phyloP scores from a whole-genome alignment of 2,329 filamentous ascomycete species.

The Botryotinia globosa region DNA sequence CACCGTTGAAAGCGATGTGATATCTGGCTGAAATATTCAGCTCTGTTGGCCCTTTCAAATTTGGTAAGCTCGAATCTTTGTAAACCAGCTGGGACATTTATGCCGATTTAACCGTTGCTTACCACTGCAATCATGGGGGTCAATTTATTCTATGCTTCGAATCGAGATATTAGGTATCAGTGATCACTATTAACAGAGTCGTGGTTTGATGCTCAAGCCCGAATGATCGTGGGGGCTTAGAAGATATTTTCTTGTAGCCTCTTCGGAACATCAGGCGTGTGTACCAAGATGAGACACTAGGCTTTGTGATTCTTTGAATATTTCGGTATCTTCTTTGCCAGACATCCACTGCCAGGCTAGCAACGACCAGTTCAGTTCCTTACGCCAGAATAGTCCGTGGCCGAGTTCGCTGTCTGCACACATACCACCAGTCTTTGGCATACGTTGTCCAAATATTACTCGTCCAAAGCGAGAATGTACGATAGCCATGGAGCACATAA shows the following conservation, averaged over 20 bases:
- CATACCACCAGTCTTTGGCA: slow-evolving; percentile 78
- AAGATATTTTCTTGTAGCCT: neutral
- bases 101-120: neutral
- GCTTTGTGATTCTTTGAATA: neutral
- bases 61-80: neutral
- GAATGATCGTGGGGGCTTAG: neutral
- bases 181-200: neutral
- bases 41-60: neutral
- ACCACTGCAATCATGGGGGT: neutral
- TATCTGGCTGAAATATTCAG: neutral
- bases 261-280: neutral
- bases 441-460: slow-evolving; percentile 75
- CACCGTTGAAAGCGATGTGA: neutral
- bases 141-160: neutral
- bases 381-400: slow-evolving; percentile 68
- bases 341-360: slow-evolving; percentile 63
- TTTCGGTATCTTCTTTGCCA: neutral
- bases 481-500: slow-evolving; percentile 96
- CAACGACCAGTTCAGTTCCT: slow-evolving; percentile 83
- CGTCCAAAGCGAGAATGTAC: slow-evolving; percentile 89
- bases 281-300: neutral
- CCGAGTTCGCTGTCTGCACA: slow-evolving; percentile 69
- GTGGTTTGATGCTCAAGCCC: neutral
- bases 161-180: neutral
- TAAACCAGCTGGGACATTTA: neutral